Evolutionary conservation across 805 yeast genomes (phyloP).

Genomic region (Scheffersomyces stipitis): DNA sequence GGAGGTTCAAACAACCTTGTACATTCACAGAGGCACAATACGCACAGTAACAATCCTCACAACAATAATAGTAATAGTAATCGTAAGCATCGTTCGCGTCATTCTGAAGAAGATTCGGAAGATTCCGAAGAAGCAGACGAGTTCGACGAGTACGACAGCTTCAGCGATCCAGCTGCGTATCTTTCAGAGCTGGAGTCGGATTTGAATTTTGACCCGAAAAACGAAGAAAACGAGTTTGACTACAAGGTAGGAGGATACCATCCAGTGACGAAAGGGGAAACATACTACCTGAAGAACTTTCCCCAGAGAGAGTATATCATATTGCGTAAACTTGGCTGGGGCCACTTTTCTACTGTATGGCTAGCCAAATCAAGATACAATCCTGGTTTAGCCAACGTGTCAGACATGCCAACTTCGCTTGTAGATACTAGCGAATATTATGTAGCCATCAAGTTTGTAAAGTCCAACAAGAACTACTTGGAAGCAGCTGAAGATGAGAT

Average conservation of each 20-base stretch:
- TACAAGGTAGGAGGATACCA: conserved; percentile 66
- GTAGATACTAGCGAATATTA: conserved; percentile 32
- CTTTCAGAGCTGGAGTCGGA: conserved; percentile 27
- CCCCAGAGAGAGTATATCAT: conserved; percentile 43
- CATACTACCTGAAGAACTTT: conserved; percentile 40
- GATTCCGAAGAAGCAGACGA: no score
- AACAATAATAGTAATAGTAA: no score
- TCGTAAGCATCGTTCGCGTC: background rate
- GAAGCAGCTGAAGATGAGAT: conserved; percentile 71
- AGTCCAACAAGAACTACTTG: conserved; percentile 50
- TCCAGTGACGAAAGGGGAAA: conserved; percentile 58
- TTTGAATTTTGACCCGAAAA: conserved; percentile 23
- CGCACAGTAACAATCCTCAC: background rate
- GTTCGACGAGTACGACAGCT: conserved; percentile 9
- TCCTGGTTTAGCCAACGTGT: conserved; percentile 2
- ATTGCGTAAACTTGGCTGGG: conserved; percentile 66
- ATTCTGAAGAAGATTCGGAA: conserved; percentile 1
- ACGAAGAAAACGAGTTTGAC: conserved; percentile 53
- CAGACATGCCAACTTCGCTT: conserved; percentile 1
- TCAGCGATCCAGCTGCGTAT: conserved; percentile 12
- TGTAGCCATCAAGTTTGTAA: conserved; percentile 64
- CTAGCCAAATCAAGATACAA: conserved; percentile 40
- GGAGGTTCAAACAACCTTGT: background rate
- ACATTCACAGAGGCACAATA: background rate
- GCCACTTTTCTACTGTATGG: conserved; percentile 75